A percentile compares a stretch with the other conserved stretches of the same genome.
phyloP scores from a whole-genome alignment of 179 eudicot genomes.

The Patellifolia procumbens region DNA sequence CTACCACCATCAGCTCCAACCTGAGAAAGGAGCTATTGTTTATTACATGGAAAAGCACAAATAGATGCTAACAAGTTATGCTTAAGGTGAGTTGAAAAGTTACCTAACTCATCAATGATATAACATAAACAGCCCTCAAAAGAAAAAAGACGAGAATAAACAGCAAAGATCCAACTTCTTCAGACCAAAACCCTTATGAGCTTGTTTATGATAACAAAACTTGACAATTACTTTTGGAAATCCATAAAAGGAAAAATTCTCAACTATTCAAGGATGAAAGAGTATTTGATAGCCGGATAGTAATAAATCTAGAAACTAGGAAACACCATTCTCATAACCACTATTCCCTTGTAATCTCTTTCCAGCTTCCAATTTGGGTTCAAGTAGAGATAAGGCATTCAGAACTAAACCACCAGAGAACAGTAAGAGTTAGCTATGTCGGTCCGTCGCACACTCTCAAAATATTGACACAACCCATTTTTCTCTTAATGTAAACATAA shows the following conservation, averaged over 20 bases:
- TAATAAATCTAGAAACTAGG: too few species aligned
- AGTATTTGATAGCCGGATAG: too few species aligned
- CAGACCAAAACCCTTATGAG: neutral
- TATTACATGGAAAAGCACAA: constrained; percentile 13
- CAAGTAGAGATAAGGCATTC: neutral
- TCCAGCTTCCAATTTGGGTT: too few species aligned
- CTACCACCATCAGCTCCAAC: constrained; percentile 99
- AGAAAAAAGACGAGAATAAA: neutral
- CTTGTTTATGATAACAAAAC: too few species aligned
- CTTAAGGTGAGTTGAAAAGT: neutral
- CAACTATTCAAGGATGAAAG: too few species aligned
- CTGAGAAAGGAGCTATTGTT: constrained; percentile 33
- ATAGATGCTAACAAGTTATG: neutral
- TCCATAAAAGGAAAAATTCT: too few species aligned
- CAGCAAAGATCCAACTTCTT: neutral
- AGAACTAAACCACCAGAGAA: neutral
- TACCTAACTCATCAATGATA: neutral
- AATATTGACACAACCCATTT: neutral
- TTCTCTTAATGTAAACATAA: too few species aligned
- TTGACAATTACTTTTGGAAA: too few species aligned
- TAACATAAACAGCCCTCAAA: too few species aligned
- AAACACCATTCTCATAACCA: too few species aligned
- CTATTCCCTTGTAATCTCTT: too few species aligned
- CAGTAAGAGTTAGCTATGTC: neutral
- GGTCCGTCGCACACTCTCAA: too few species aligned